Conservation (phyloP, 768 basidiomycete species). For the Trametes cinnabarina region DNA sequence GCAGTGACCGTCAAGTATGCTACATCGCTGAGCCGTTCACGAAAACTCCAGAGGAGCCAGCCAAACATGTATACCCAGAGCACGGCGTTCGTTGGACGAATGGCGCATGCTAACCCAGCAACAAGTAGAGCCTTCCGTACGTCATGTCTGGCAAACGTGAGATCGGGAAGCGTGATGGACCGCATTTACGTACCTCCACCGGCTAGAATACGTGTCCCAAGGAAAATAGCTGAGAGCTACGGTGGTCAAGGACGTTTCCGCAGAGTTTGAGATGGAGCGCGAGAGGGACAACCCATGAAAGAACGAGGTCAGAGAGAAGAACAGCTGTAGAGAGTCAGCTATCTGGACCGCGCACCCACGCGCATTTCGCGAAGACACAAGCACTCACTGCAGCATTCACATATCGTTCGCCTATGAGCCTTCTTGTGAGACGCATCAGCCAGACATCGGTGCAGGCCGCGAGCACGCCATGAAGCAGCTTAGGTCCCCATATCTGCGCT, state of each 20-base stretch:
- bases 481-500: slow-evolving; percentile 70
- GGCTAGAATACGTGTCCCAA: slow-evolving; percentile 42
- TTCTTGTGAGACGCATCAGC: slow-evolving; percentile 58
- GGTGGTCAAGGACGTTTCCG: slow-evolving; percentile 84
- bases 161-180: not conserved
- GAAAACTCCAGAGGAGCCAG: slow-evolving; percentile 54
- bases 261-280: slow-evolving; percentile 87
- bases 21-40: slow-evolving; percentile 33
- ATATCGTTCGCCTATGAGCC: slow-evolving; percentile 56
- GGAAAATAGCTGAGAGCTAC: slow-evolving; percentile 78
- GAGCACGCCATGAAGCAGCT: slow-evolving; percentile 68
- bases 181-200: slow-evolving; percentile 20
- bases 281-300: slow-evolving; percentile 85
- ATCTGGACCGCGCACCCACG: not conserved
- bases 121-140: slow-evolving; percentile 44
- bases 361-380: too few species aligned
- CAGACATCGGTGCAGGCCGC: slow-evolving; percentile 82
- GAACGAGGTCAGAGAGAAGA: slow-evolving; percentile 81
- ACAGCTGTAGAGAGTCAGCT: slow-evolving; percentile 63
- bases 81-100: slow-evolving; percentile 86
- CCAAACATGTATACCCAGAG: slow-evolving; percentile 77
- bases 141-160: slow-evolving; percentile 32
- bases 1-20: slow-evolving; percentile 40
- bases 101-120: slow-evolving; percentile 74
- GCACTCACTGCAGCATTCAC: slow-evolving; percentile 62